Evolutionary conservation across 225 moss, liverwort and hornwort species (phyloP), one percentile per base, ranked within the genome.

Genomic region (Marchantia polymorpha): DNA sequence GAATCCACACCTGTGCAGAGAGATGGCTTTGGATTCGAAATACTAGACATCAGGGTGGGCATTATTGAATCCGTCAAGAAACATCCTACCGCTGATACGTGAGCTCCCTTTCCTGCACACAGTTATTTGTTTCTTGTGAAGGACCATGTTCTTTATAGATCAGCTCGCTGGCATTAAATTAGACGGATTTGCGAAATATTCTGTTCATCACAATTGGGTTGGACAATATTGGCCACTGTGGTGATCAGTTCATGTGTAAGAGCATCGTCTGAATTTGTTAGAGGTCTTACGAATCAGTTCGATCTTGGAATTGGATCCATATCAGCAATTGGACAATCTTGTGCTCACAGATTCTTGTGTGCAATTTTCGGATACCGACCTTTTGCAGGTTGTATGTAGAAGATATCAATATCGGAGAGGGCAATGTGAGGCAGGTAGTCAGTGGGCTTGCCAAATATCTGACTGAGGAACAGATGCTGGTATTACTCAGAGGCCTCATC

Each of bases 381-480:
- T 58, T 16, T 49, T 50, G 77, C 79, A 85, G 85, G 63, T 82
- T 87, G 53, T 87, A 87, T 59, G 83, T 87, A 10, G 86, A 87
- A n/a, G 81, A 87, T 47, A 87, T 87, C 26, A 81, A 87, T n/a
- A 67, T 87, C 15, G 86, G 86, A 47, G 86, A 83, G 64, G 86
- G 81, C 20, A 81, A 70, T 73, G 51, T 76, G 71, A 81, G 86
- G 67, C 83, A 87, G 74, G 83, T 87, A 66, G 83, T 87, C 55
- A 83, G 83, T 79, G 86, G 86, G 51, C 87, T 96, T 47, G 96
- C 94, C 58, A 96, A 94, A 80, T 96, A 86, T 49, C 78, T 96
- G 26, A 91, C 91, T 20, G 92, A 92, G 77, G 94, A 96, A 3
- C 65, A 96, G 81, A 91, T 96, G 94, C 79, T 91, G 64, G 86